Base-by-base conservation (phyloP, 2,329 filamentous ascomycete genomes). In the Fusarium citri region DNA sequence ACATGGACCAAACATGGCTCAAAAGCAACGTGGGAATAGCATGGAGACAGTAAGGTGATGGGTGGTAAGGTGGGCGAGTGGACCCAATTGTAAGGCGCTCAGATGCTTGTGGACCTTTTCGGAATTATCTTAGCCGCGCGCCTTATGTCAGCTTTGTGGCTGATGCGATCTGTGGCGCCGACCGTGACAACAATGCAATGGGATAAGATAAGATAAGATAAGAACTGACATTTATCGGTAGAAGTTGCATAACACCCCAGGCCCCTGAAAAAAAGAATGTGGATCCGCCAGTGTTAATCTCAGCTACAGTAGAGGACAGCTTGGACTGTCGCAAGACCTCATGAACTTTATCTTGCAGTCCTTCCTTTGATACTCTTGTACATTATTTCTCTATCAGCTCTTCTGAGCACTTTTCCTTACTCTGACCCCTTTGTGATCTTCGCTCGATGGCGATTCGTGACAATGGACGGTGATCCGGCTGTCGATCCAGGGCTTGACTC, bases 401-500 rank as follows among this genome's bases (percentile, higher is more conserved):
- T 37, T n/a, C 58, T 49, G 61, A 25, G 51, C 46, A 31, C 31
- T 31, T 53, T 26, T 41, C 42, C 12, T 57, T 40, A 42, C 31
- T 42, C 31, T n/a, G 47, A 50, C n/a, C 23, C 14, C 9, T 23
- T 18, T 48, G 15, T 51, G 30, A 23, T 40, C 28, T 64, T 55
- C 58, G 55, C 53, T 66, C 72, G 67, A 76, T 76, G 74, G 72
- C 67, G 67, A 61, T 61, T 73, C 61, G 73, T 56, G 68, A 47
- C 65, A 72, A 93, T 93, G 91, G 91, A 93, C 82, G 90, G 89
- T 83, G 91, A 93, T 83, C 88, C 89, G 66, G 87, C 88, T 74
- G 89, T 92, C 74, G 90, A 92, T 82, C 79, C 85, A 66, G 81
- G 85, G 82, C 88, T 97, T 80, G 94, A 98, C 86, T 87, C 89